Conservation (phyloP, 176 grass and related monocot species). For the Musa troglodytarum region DNA sequence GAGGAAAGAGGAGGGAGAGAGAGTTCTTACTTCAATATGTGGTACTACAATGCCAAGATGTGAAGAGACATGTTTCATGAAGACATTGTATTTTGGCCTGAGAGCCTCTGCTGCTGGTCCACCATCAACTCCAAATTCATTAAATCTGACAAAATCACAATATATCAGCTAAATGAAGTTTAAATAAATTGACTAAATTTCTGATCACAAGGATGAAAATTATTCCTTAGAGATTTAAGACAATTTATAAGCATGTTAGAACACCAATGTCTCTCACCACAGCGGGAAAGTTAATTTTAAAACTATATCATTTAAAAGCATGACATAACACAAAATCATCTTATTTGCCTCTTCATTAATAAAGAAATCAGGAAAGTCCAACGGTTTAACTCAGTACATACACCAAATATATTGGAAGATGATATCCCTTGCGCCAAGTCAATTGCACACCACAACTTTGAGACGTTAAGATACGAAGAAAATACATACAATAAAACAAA, state of each 20-base stretch:
- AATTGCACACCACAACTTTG: too few relatives aligned
- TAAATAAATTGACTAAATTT: neutral
- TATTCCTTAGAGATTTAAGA: neutral
- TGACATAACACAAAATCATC: neutral
- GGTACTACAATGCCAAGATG: constrained; percentile 28
- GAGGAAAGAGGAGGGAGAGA: neutral
- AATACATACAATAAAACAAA: too few relatives aligned
- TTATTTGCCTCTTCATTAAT: too few relatives aligned
- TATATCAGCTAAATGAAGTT: neutral
- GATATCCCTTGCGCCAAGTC: too few relatives aligned
- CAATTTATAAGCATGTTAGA: neutral
- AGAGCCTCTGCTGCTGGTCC: constrained; percentile 57
- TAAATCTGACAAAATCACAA: constrained; percentile 30
- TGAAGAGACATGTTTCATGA: constrained; percentile 37
- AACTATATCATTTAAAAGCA: too few relatives aligned
- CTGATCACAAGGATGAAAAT: neutral
- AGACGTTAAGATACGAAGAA: too few relatives aligned
- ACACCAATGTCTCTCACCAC: too few relatives aligned
- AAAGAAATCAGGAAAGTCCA: too few relatives aligned
- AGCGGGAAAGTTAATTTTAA: too few relatives aligned
- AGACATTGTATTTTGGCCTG: constrained; percentile 53
- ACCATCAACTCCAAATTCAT: constrained; percentile 62
- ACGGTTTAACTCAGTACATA: too few relatives aligned
- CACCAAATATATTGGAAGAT: too few relatives aligned
- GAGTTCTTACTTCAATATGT: constrained; percentile 41